Evolutionary conservation across 345 rosid species (phyloP).

Genomic region (Melaleuca quinquenervia): DNA sequence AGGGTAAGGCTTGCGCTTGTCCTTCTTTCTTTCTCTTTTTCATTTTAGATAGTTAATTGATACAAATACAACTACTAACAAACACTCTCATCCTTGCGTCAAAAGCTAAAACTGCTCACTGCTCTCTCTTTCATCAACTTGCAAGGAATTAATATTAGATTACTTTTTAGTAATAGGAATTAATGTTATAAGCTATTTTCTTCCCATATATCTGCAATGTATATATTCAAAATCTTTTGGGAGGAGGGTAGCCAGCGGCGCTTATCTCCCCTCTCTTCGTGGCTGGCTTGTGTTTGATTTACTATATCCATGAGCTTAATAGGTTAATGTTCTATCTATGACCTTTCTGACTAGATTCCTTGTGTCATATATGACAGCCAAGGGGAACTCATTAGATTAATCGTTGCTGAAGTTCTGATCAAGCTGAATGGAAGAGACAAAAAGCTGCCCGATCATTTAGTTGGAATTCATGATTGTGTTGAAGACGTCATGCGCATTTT

Average conservation of each 20-base stretch:
- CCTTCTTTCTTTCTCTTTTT: no score
- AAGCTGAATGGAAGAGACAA: not conserved
- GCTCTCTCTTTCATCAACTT: no score
- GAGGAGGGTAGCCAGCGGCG: no score
- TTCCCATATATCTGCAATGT: not conserved
- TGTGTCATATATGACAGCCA: not conserved
- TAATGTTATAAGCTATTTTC: not conserved
- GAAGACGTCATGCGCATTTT: accelerated
- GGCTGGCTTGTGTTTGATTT: not conserved
- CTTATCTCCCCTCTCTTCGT: not conserved
- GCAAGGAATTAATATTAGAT: no score
- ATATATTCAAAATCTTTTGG: no score
- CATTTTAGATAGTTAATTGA: no score
- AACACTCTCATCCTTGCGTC: no score
- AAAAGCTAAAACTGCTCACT: no score
- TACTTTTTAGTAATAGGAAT: no score
- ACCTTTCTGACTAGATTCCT: not conserved
- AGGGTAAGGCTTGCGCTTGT: no score
- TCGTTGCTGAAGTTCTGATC: not conserved
- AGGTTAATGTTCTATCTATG: not conserved
- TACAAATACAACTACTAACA: no score
- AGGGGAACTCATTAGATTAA: not conserved
- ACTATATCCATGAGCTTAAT: not conserved
- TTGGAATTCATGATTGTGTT: not conserved
- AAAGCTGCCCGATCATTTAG: not conserved